Base-by-base conservation (phyloP, 2,329 filamentous ascomycete genomes). In the Paraphoma sp. region DNA sequence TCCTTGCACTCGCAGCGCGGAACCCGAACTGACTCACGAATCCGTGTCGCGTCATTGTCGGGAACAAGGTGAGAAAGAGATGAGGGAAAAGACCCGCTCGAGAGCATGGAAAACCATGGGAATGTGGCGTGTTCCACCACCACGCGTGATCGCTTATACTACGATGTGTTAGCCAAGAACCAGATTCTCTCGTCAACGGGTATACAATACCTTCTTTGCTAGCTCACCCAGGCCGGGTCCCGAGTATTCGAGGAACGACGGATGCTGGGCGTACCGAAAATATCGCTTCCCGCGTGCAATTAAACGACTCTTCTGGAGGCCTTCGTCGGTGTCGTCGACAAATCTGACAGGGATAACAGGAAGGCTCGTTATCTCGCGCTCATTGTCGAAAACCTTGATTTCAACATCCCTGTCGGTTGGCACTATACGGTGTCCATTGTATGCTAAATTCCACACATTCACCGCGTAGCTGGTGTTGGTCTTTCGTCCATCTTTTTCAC, bases 241-340 rank as follows among this genome's bases (percentile, higher is more conserved):
- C 4, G 45, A 43, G 40, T 54, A 54, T 18, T 54, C 23, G 14
- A 38, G 42, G 41, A 49, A 54, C 7, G 29, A 36, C 17, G 52
- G 52, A 6, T 46, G n/a, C 29, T 54, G 29, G 3, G 52, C 11
- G n/a, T 36, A 54, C 7, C 30, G 16, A 31, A 50, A 50, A 45
- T 44, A 54, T n/a, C 50, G 45, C n/a, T 36, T 45, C 16, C 52
- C 46, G 16, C 52, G 36, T n/a, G 45, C 40, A 36, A 49, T 44
- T 9, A 54, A 31, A 6, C 40, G n/a, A 4, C 18, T n/a, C 40
- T 29, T 48, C n/a, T 10, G 17, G 11, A 28, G 30, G 6, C 52
- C 46, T 10, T 18, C n/a, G 29, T 54, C 52, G 18, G 5, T 4
- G 6, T 45, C 30, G 23, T 54, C 52, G 2, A 44, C 5, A 16